Conservation (phyloP, 495 filamentous ascomycete species). For the Friedmanniomyces simplex region DNA sequence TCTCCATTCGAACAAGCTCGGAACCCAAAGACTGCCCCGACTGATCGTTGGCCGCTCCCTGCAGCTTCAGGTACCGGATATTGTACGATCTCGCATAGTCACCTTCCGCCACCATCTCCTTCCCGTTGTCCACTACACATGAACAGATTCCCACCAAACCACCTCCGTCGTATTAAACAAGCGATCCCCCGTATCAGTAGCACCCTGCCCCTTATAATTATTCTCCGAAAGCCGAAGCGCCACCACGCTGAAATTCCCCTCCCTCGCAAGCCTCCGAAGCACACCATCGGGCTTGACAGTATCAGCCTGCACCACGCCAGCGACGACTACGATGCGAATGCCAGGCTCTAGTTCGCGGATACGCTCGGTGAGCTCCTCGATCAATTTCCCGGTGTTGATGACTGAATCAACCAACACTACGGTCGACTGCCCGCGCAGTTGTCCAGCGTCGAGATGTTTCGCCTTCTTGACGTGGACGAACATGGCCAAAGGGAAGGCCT, state of each 20-base stretch:
- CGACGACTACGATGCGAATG: slow-evolving; percentile 46
- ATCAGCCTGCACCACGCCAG: slow-evolving; percentile 45
- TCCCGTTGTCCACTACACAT: no score
- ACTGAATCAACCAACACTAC: slow-evolving; percentile 54
- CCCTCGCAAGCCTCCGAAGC: slow-evolving; percentile 5
- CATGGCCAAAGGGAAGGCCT: slow-evolving; percentile 44
- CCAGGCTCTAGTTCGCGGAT: slow-evolving; percentile 36
- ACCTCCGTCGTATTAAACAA: slow-evolving; percentile 48
- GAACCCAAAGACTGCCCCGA: no score
- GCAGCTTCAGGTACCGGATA: no score
- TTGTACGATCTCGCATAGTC: no score
- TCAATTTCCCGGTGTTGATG: slow-evolving; percentile 46
- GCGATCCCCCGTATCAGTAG: slow-evolving; percentile 49
- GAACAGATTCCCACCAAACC: slow-evolving; percentile 12
- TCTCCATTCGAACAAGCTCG: no score
- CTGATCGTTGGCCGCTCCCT: no score
- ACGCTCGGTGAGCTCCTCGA: slow-evolving; percentile 43
- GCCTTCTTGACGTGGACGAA: slow-evolving; percentile 46
- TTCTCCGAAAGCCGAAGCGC: slow-evolving; percentile 46
- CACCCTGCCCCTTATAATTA: slow-evolving; percentile 42
- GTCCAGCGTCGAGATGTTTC: slow-evolving; percentile 36
- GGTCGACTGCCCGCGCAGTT: slow-evolving; percentile 35
- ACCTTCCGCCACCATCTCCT: no score
- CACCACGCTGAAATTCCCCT: slow-evolving; percentile 34
- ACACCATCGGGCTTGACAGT: slow-evolving; percentile 28